Evolutionary conservation across 2,329 filamentous ascomycete genomes (phyloP), one percentile per base, ranked within the genome.

Genomic region (Exophiala mesophila): DNA sequence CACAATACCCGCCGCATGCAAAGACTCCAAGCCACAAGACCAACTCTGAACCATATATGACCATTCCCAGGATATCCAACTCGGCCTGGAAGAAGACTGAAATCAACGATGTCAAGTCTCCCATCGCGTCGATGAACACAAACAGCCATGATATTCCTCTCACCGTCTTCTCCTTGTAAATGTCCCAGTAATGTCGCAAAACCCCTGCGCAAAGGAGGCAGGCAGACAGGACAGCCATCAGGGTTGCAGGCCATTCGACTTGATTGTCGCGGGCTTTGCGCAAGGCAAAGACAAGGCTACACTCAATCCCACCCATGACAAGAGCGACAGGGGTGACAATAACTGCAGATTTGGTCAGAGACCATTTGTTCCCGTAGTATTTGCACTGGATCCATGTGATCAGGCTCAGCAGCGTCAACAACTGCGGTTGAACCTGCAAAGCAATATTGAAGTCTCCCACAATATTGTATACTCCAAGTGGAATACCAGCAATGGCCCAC

Each of bases 61-160:
- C 70, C 46, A 85, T 70, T 0, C 81, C 82, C 0, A 83, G 61
- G 1, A 82, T 57, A 54, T 84, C 76, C 3, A 82, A 55, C 13
- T 65, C 63, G 0, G 70, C 67, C 56, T 83, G 73, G 49, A 82
- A 84, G 30, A 82, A 64, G 12, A 86, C 67, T 1, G 81, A 82
- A 2, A 81, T 58, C 0, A 86, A 63, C 0, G 80, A 85, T 40
- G 80, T 80, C 3, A 86, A 58, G 58, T 86, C 82, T 0, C 82
- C 82, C 1, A 77, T 68, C 0, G 81, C 82, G 60, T 86, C 82
- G 31, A 86, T 82, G 1, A 68, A 77, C 0, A 84, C 80, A 51
- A 87, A 87, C 2, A 84, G 65, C 59, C 86, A 85, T 1, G 80
- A 84, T 28, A 86, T 85, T 5, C 82, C 82, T 10, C 80, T 70